Evolutionary conservation across 1,139 yeast genomes (phyloP).

Genomic region (Candida glucosophila): DNA sequence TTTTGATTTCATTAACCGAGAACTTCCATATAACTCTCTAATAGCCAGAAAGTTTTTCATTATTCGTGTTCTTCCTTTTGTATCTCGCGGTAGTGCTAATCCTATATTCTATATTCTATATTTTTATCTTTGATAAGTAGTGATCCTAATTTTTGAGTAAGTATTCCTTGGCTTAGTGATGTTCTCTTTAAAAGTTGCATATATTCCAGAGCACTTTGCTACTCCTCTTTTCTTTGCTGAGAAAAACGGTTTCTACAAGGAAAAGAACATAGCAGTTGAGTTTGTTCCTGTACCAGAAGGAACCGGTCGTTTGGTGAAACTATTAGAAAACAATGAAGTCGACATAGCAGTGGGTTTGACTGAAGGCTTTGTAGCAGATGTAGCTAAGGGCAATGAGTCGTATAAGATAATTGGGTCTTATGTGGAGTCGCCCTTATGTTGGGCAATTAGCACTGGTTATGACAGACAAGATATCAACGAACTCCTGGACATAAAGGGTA

Average conservation of each 20-base stretch:
- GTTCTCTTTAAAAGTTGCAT: conserved; percentile 48
- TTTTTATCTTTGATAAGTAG: no score
- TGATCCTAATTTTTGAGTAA: no score
- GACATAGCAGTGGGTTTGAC: conserved; percentile 84
- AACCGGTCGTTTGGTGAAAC: conserved; percentile 79
- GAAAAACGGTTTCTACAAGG: conserved; percentile 45
- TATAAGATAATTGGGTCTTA: conserved; percentile 73
- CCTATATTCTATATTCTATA: no score
- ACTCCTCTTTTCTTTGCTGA: conserved; percentile 76
- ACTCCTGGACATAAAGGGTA: conserved; percentile 49
- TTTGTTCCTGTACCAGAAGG: conserved; percentile 78
- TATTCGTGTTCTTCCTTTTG: no score
- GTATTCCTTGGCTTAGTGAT: no score
- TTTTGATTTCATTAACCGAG: no score
- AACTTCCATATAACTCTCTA: no score
- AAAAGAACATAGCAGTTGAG: conserved; percentile 43
- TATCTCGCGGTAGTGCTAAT: no score
- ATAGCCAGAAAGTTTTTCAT: no score
- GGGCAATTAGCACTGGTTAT: conserved; percentile 82
- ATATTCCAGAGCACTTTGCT: conserved; percentile 86
- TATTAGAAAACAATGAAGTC: conserved; percentile 54
- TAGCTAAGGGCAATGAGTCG: conserved; percentile 56
- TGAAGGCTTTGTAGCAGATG: conserved; percentile 81
- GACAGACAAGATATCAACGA: conserved; percentile 44
- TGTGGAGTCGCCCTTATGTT: conserved; percentile 77